Base-by-base conservation (phyloP, 2,329 filamentous ascomycete species). In the Coleophoma crateriformis region DNA sequence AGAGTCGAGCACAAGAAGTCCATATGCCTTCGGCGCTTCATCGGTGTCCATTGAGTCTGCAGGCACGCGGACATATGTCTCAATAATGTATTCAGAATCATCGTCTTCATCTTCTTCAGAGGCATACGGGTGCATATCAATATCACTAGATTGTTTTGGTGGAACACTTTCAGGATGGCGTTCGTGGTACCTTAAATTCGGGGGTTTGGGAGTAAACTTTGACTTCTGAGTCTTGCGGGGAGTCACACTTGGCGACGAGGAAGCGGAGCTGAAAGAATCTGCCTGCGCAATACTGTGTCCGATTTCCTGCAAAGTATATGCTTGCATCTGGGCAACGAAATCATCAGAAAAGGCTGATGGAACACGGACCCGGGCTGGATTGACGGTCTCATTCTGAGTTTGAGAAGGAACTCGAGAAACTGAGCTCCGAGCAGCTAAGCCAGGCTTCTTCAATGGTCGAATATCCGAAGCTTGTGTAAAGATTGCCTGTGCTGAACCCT, bases 41-140 rank as follows among this genome's bases (percentile, higher is more conserved):
- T 74, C 67, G 10, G 71, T 62, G 14, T 70, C 69, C 50, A 82
- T 67, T 22, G 69, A 70, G 50, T 74, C 72, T 3, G 72, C 76
- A 2, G 81, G 78, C 15, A 85, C 73, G 34, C 82, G 80, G 47
- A 84, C 71, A 58, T 85, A 85, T 38, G 81, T 83, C 52, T 85
- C 82, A 40, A 82, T 76, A 27, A 85, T 71, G 67, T 83, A 85
- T 47, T 84, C 80, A 3, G 73, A 72, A 15, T 79, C 78, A 50
- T 76, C 67, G 17, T 67, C 67, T 13, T 77, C 75, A 15, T 69
- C 71, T 13, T 63, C 68, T 58, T 68, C 68, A 40, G 59, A 61
- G n/a, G 73, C 68, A 19, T 14, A 15, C 20, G 20, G 20, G 15
- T 66, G 68, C 59, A 68, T 67, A 27, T 63, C 62, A 45, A 64